Conservation (phyloP, 805 yeast species). For the Candida rishiriensis region DNA sequence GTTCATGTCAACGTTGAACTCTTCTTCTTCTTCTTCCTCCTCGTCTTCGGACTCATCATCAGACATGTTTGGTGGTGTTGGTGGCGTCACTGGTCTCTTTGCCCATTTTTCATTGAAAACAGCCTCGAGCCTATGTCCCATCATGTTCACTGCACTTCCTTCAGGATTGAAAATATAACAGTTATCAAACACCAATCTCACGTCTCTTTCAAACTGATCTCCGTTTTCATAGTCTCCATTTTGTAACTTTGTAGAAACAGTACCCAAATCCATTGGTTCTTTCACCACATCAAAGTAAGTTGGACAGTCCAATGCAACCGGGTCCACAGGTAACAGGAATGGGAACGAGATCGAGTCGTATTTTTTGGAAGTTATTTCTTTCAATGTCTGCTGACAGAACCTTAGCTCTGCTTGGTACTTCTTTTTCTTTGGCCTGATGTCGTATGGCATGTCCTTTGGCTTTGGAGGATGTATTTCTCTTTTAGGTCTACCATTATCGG, state of each 20-base stretch:
- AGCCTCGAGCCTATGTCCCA: conserved; percentile 90
- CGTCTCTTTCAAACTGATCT: conserved; percentile 81
- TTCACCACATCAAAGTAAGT: conserved; percentile 81
- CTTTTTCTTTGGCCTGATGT: conserved; percentile 85
- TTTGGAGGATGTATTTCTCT: conserved; percentile 96
- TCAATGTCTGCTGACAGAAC: conserved; percentile 76
- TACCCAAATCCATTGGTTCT: conserved; percentile 92
- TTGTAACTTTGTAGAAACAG: conserved; percentile 72
- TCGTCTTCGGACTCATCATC: conserved; percentile 40
- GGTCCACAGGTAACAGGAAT: conserved; percentile 90
- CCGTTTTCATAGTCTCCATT: conserved; percentile 87
- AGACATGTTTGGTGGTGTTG: conserved; percentile 47
- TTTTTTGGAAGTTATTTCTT: conserved; percentile 79
- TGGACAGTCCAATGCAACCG: conserved; percentile 90
- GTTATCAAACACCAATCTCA: conserved; percentile 77
- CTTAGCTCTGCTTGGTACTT: conserved; percentile 85
- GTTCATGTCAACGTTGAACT: conserved; percentile 52
- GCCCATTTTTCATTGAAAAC: conserved; percentile 86
- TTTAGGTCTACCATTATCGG: conserved; percentile 77
- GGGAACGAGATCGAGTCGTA: conserved; percentile 85
- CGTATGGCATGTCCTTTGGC: conserved; percentile 89
- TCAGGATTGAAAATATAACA: conserved; percentile 94
- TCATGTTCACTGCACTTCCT: conserved; percentile 91
- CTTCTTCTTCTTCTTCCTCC: conserved; percentile 37
- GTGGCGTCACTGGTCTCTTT: conserved; percentile 69